A percentile compares a stretch with the other conserved stretches of the same genome.
phyloP scores from a whole-genome alignment of 305 asterid species.

The Fraxinus nigra region DNA sequence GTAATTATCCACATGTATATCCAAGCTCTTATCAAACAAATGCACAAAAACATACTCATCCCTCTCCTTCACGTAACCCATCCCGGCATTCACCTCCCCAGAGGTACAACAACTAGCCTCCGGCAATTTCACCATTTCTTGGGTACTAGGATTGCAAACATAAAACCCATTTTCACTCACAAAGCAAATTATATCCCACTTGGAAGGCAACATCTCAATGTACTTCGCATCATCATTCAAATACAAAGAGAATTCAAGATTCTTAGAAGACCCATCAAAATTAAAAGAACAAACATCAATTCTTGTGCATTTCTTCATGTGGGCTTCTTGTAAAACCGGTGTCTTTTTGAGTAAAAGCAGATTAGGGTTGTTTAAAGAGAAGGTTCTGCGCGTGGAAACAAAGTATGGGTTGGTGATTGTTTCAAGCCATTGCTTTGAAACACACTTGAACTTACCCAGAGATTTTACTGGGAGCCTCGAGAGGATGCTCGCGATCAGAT shows the following conservation, averaged over 20 bases:
- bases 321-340: constrained; percentile 23
- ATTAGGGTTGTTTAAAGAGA: constrained; percentile 29
- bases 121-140: constrained; percentile 35
- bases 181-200: constrained; percentile 52
- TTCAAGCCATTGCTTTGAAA: constrained; percentile 48
- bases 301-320: constrained; percentile 30
- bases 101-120: constrained; percentile 45
- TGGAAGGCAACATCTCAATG: constrained; percentile 51
- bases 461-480: constrained; percentile 41
- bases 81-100: constrained; percentile 47
- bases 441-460: constrained; percentile 52
- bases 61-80: constrained; percentile 48
- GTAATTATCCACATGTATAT: constrained; percentile 45
- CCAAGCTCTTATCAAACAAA: constrained; percentile 48
- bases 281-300: constrained; percentile 35
- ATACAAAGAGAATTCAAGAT: constrained; percentile 32
- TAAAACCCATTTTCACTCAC: constrained; percentile 49
- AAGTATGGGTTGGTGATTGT: constrained; percentile 40
- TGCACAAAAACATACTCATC: constrained; percentile 53
- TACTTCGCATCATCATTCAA: constrained; percentile 25
- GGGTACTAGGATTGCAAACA: constrained; percentile 55
- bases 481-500: constrained; percentile 44
- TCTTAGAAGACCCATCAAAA: constrained; percentile 36
- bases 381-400: constrained; percentile 26
- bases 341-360: constrained; percentile 28